Base-by-base conservation (phyloP, 169 alveolate species). In the Plasmodium billcollinsi region DNA sequence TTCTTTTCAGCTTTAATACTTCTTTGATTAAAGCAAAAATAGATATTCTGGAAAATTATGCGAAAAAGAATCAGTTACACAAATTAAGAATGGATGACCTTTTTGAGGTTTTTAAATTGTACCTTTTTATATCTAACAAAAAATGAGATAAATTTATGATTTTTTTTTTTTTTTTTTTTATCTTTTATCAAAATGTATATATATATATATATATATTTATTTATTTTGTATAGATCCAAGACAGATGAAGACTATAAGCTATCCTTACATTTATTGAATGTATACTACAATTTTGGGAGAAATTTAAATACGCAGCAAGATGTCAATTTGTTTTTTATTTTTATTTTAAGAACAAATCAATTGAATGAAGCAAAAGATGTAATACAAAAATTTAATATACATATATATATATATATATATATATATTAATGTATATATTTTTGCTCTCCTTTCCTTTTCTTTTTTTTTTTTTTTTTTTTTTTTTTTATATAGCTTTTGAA, bases 321-420 rank as follows among this genome's bases (percentile, higher is more conserved):
- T 86, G 92, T 86, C 2, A 72, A 86, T 86, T 61, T 86, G 54
- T 86, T 86, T 86, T 86, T 86, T 86, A 61, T 62, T 11, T 86
- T 72, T 58, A 86, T 86, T 65, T 74, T 86, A 26, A 70, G 92
- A 45, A 59, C 88, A 9, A 72, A 72, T 18, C 92, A 86, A 66
- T 67, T 86, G n/a, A 72, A 54, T 54, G 92, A 86, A 45, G 92
- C 92, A 63, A 71, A 86, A 61, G 92, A 86, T 73, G 92, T 86
- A 86, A 39, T 26, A 56, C 18, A 56, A 56, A 56, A 56, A 56
- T 11, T 12, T 14, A 15, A 56, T 56, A 14, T 21, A 56, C 2
- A 56, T 56, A 12, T 33, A 33, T 5, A 56, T 14, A 56, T 15
- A 56, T 56, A 56, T 14, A 52, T 52, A n/a, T 52, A 6, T 15